Base-by-base conservation (phyloP, 2,329 filamentous ascomycete genomes). In the Eurotiales sp. region DNA sequence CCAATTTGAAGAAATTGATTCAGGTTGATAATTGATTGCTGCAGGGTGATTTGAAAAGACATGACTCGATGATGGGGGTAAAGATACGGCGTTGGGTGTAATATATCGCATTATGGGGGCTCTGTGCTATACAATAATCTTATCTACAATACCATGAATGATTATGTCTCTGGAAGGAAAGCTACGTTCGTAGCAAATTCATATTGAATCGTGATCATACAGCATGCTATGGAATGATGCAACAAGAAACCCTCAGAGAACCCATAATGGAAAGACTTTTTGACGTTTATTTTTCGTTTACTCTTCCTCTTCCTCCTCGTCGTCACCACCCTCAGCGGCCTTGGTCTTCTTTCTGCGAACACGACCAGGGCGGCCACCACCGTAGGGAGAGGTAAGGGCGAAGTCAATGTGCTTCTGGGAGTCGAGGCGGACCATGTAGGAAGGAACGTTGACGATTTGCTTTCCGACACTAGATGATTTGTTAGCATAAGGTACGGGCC, bases 361-460 rank as follows among this genome's bases (percentile, higher is more conserved):
- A 85, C 93, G 93, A 67, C 93, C 93, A 69, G 90, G 90, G 69
- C 93, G 91, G 73, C 93, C 93, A 75, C 91, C 91, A 78, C 93
- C 93, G 71, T 96, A 96, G 74, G 93, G 92, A 73, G 92, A 97
- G 79, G 87, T 95, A 63, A 99, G 85, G 59, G 93, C 84, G 77
- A 99, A 97, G 84, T 99, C 93, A 71, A 99, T 97, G 87, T 99
- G 93, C 89, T 99, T 99, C 87, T 99, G 93, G 70, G 91, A 96
- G 84, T 99, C 93, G 72, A 99, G 90, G 80, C 93, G 93, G 77
- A 99, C 93, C 75, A 99, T 87, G 87, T 96, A 99, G 51, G 92
- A 97, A 62, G 93, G 93, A 56, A 99, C 93, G 80, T 99, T 99
- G 84, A 99, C 93, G 75, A 99, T 97, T 84, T 99, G 93, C 89